Evolutionary conservation across 2,329 filamentous ascomycete genomes (phyloP).

Genomic region (Calonectria ilicicola): DNA sequence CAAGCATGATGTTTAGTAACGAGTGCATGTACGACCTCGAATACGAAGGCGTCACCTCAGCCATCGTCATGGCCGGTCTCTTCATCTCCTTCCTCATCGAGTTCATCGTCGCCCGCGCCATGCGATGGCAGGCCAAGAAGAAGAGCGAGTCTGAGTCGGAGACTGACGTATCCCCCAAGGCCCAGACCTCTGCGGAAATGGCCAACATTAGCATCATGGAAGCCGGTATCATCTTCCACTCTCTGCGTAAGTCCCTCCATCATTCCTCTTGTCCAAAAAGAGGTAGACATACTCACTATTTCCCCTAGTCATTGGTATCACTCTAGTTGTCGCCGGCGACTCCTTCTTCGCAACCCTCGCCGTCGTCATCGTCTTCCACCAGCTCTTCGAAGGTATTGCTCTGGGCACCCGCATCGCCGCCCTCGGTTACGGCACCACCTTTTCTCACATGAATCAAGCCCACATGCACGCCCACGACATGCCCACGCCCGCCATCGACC

Average conservation of each 20-base stretch:
- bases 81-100: slow-evolving; percentile 81
- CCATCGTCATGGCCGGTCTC: slow-evolving; percentile 79
- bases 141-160: slow-evolving; percentile 29
- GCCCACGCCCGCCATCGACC: slow-evolving; percentile 34
- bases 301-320: slow-evolving; percentile 69
- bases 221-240: slow-evolving; percentile 81
- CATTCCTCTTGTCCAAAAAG: accelerated
- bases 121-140: slow-evolving; percentile 52
- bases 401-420: slow-evolving; percentile 78
- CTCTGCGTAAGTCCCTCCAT: slow-evolving; percentile 63
- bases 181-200: slow-evolving; percentile 42
- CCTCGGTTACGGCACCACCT: slow-evolving; percentile 54
- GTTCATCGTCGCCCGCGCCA: slow-evolving; percentile 70
- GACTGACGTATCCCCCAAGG: slow-evolving; percentile 31
- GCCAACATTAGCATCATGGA: slow-evolving; percentile 71
- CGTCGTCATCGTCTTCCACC: slow-evolving; percentile 80
- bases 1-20: slow-evolving; percentile 77
- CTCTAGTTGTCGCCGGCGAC: slow-evolving; percentile 69
- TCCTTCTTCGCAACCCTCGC: slow-evolving; percentile 67
- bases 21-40: slow-evolving; percentile 72
- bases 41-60: slow-evolving; percentile 77
- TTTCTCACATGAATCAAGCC: slow-evolving; percentile 29
- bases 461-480: slow-evolving; percentile 30
- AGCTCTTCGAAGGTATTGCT: slow-evolving; percentile 82
- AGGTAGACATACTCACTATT: neutral